Conservation (phyloP, 768 basidiomycete genomes). For the Suillus americanus region DNA sequence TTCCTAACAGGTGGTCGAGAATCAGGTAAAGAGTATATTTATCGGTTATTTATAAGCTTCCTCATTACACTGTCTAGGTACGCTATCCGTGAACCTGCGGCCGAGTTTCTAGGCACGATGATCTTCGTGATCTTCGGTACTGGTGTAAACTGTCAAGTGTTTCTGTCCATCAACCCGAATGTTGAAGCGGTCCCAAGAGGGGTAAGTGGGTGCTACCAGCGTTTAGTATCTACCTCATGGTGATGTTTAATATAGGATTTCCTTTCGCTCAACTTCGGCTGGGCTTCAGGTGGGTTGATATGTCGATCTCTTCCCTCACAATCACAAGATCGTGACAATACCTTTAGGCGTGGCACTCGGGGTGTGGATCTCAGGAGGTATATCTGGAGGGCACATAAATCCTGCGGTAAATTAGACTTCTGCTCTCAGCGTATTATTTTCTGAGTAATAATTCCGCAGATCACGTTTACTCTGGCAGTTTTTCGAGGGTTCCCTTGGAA, state of each 20-base stretch:
- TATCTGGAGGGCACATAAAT: constrained; percentile 77
- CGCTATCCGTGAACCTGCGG: constrained; percentile 55
- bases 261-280: constrained; percentile 29
- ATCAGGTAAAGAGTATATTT: constrained; percentile 42
- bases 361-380: constrained; percentile 63
- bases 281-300: constrained; percentile 29
- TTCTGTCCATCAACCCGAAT: constrained; percentile 43
- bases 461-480: constrained; percentile 68
- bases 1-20: constrained; percentile 55
- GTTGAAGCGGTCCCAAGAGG: constrained; percentile 54
- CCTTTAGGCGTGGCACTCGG: constrained; percentile 55
- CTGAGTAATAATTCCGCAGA: constrained; percentile 34
- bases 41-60: not conserved
- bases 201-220: constrained; percentile 37
- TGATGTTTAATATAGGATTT: constrained; percentile 13
- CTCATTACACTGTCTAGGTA: constrained; percentile 30
- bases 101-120: constrained; percentile 62
- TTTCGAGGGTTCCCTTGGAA: constrained; percentile 77
- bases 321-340: constrained; percentile 3
- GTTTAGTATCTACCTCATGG: constrained; percentile 1
- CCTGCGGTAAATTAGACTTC: constrained; percentile 49
- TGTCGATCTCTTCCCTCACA: not conserved
- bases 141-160: constrained; percentile 57
- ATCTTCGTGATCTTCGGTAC: constrained; percentile 60
- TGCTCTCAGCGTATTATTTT: not conserved